Conservation (phyloP, 257 asterid genomes). For the Salvia rosmarinus region DNA sequence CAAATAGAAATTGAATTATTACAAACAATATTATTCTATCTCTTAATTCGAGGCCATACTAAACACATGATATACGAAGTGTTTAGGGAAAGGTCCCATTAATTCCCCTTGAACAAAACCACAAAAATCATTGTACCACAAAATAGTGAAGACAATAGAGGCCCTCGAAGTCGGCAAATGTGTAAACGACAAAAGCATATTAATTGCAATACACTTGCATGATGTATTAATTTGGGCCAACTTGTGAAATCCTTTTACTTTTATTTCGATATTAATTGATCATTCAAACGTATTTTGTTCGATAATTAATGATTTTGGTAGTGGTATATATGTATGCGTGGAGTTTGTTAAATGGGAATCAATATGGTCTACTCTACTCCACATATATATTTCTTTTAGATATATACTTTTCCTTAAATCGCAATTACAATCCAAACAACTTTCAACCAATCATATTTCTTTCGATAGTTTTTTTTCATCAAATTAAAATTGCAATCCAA, state of each 20-base stretch:
- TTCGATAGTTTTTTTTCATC: no score
- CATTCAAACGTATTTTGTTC: not conserved
- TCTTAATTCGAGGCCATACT: no score
- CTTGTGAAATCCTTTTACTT: not conserved
- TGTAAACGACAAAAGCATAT: conserved; percentile 1
- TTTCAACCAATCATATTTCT: no score
- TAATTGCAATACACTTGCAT: conserved; percentile 16
- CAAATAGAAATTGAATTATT: no score
- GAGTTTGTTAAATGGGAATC: not conserved
- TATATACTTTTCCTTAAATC: not conserved
- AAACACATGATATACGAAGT: not conserved
- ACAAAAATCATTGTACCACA: not conserved
- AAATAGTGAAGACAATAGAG: not conserved
- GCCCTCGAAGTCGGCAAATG: not conserved
- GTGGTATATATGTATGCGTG: not conserved
- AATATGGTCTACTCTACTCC: not conserved
- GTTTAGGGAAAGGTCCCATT: not conserved
- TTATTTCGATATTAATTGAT: not conserved
- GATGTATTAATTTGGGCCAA: not conserved
- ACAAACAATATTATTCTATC: no score
- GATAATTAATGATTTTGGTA: not conserved
- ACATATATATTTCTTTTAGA: not conserved
- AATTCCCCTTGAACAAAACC: not conserved
- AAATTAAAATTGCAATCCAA: no score
- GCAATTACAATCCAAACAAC: not conserved